Evolutionary conservation across 306 rosid species (phyloP).

Genomic region (Lotus japonicus): DNA sequence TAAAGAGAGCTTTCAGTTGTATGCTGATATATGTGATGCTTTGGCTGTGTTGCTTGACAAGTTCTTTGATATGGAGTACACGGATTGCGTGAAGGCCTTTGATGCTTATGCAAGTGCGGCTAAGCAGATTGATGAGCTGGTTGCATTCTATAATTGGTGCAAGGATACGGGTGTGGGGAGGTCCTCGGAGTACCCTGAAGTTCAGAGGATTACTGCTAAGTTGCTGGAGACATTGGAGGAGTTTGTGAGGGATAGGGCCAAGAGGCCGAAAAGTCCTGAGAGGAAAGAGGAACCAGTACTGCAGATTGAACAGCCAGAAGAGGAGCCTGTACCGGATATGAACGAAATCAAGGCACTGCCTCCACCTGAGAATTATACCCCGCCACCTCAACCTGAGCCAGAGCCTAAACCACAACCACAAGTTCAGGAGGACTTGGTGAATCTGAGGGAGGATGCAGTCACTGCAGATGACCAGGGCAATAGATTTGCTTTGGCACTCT

Average conservation of each 20-base stretch:
- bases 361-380: constrained; percentile 75
- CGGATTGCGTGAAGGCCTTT: constrained; percentile 85
- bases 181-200: constrained; percentile 91
- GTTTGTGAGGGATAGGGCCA: constrained; percentile 88
- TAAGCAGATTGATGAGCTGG: constrained; percentile 84
- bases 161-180: constrained; percentile 79
- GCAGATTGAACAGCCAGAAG: constrained; percentile 48
- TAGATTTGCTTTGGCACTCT: constrained; percentile 76
- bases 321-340: constrained; percentile 73
- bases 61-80: constrained; percentile 91
- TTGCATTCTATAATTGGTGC: constrained; percentile 70
- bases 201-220: constrained; percentile 85
- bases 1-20: constrained; percentile 84
- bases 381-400: constrained; percentile 71
- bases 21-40: constrained; percentile 87
- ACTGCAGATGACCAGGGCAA: constrained; percentile 87
- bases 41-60: constrained; percentile 86
- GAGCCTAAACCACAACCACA: constrained; percentile 47
- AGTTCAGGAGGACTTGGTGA: constrained; percentile 59
- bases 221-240: constrained; percentile 89
- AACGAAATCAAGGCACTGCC: constrained; percentile 92
- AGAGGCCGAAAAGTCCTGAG: constrained; percentile 84
- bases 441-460: constrained; percentile 70
- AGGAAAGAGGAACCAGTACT: constrained; percentile 62
- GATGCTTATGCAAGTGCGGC: constrained; percentile 93